phyloP scores from a whole-genome alignment of 441 rosid species.

The Francoa sonchifolia region DNA sequence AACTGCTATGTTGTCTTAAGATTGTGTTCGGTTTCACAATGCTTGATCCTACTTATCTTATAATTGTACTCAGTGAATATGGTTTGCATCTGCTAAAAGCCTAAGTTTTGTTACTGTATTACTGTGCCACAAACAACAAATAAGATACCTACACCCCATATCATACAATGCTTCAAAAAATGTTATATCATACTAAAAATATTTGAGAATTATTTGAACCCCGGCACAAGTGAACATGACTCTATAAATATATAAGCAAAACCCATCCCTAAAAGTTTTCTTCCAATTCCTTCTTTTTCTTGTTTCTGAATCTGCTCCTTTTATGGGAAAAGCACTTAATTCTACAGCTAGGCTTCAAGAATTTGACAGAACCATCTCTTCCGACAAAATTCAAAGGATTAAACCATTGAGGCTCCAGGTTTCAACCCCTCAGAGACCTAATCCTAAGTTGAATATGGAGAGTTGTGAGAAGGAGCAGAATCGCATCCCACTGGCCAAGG shows the following conservation, averaged over 20 bases:
- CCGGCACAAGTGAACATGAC: no score
- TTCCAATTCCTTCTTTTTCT: no score
- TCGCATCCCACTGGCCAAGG: constrained; percentile 44
- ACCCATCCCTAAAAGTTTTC: not conserved
- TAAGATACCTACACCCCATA: no score
- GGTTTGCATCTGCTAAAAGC: no score
- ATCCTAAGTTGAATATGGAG: constrained; percentile 19
- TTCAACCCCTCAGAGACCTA: constrained; percentile 21
- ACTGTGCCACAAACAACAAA: no score
- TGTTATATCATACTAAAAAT: no score
- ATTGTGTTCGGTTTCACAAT: constrained; percentile 6
- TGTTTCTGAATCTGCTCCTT: not conserved
- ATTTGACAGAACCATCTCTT: constrained; percentile 30
- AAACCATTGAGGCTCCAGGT: constrained; percentile 20
- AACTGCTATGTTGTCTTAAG: constrained; percentile 1
- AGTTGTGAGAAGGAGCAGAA: constrained; percentile 14
- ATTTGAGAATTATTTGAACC: no score
- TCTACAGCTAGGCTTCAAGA: constrained; percentile 26
- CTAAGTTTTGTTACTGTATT: no score
- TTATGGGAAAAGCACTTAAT: constrained; percentile 47
- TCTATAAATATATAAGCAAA: no score
- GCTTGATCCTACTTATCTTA: no score
- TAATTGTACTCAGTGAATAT: no score
- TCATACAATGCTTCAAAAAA: no score
- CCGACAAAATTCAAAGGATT: constrained; percentile 17